A percentile compares a stretch with the other conserved stretches of the same genome.
These are phyloP conservation scores for Lyophyllum decastes DNA, from an alignment of 768 basidiomycete species.

Conservation along the genomic window DNA sequence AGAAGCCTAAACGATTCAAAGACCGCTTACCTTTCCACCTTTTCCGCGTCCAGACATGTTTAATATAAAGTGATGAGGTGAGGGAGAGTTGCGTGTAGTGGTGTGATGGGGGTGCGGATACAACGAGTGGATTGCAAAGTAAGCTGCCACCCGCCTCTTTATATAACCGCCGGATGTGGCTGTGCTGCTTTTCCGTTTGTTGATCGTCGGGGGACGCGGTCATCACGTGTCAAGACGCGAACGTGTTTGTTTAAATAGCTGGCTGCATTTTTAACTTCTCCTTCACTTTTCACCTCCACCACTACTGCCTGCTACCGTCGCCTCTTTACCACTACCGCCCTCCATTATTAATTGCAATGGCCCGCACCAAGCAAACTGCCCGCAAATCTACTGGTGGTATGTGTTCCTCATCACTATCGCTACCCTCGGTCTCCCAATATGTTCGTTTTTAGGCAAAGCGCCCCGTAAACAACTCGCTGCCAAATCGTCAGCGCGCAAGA, in stretches of 20 bases:
- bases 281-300: conserved; percentile 5
- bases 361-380: conserved; percentile 85
- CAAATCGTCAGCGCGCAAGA: conserved; percentile 54
- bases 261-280: background rate
- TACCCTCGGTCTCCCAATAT: background rate
- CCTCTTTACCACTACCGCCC: conserved; percentile 18
- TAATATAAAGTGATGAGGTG: conserved; percentile 19
- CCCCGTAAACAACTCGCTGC: conserved; percentile 87
- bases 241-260: conserved; percentile 29
- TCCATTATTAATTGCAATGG: conserved; percentile 46
- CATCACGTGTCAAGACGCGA: conserved; percentile 40
- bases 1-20: background rate
- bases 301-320: conserved; percentile 17
- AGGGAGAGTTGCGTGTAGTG: conserved; percentile 15
- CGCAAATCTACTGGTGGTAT: conserved; percentile 84
- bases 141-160: conserved; percentile 19
- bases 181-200: conserved; percentile 50
- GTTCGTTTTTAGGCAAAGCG: conserved; percentile 52
- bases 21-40: conserved; percentile 73
- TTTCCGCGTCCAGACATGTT: conserved; percentile 97
- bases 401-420: conserved; percentile 19
- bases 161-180: conserved; percentile 47
- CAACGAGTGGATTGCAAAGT: conserved; percentile 16
- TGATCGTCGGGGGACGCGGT: conserved; percentile 28
- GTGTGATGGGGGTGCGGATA: conserved; percentile 30